phyloP scores from a whole-genome alignment of 257 asterid genomes.

The Jacaranda mimosifolia region DNA sequence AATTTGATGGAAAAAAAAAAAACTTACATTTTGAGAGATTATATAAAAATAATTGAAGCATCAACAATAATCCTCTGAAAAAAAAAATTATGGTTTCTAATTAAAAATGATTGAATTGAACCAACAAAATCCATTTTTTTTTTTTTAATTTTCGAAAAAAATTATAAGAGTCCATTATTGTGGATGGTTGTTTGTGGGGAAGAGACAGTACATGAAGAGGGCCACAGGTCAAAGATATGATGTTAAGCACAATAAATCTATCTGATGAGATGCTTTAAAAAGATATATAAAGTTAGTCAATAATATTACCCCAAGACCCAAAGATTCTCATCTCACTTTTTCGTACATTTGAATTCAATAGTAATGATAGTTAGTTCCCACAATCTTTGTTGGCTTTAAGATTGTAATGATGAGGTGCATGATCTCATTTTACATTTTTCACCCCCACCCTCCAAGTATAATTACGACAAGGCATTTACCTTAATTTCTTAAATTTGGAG shows the following conservation, averaged over 20 bases:
- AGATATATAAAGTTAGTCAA: slow-evolving; percentile 10
- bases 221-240: slow-evolving; percentile 32
- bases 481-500: no score
- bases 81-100: no score
- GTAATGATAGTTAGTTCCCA: not conserved
- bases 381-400: slow-evolving; percentile 16
- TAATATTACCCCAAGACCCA: not conserved
- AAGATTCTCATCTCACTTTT: slow-evolving; percentile 24
- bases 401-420: slow-evolving; percentile 34
- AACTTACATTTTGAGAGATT: no score
- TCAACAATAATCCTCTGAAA: no score
- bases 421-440: not conserved
- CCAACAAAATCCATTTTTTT: not conserved
- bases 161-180: not conserved
- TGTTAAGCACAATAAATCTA: not conserved
- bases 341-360: slow-evolving; percentile 31
- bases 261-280: not conserved
- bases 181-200: slow-evolving; percentile 29
- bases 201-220: slow-evolving; percentile 21
- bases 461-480: no score
- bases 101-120: no score
- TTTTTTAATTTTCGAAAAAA: no score
- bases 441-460: not conserved
- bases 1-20: no score
- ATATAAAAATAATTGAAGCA: no score